Evolutionary conservation across 2,329 filamentous ascomycete species (phyloP).

Genomic region (Scedosporium aurantiacum): DNA sequence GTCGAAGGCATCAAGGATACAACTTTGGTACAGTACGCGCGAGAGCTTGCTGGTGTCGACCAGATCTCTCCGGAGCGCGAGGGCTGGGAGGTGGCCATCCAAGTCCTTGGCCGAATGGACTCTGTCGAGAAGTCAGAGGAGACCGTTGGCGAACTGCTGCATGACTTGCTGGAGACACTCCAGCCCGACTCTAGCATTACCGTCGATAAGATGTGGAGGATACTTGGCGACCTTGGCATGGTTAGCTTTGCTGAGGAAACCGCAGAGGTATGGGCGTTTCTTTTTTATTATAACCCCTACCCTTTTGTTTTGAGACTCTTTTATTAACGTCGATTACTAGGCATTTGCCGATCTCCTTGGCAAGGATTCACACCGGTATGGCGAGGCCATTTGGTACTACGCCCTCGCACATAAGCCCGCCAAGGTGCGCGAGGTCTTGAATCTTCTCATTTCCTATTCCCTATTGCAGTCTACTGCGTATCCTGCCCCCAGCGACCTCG

Average conservation of each 20-base stretch:
- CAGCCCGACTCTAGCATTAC: conserved; percentile 57
- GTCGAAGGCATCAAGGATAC: conserved; percentile 64
- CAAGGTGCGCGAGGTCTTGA: conserved; percentile 77
- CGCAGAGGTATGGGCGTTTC: conserved; percentile 55
- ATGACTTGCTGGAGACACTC: conserved; percentile 48
- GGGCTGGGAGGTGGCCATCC: conserved; percentile 84
- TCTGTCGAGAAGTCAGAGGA: conserved; percentile 59
- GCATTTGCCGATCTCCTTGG: conserved; percentile 73
- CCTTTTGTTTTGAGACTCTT: not conserved
- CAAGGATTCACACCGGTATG: conserved; percentile 64
- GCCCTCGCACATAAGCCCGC: conserved; percentile 67
- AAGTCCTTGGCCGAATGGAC: conserved; percentile 72
- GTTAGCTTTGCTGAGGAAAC: conserved; percentile 67
- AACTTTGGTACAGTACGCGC: conserved; percentile 66
- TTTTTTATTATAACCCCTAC: not conserved
- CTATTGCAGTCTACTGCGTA: conserved; percentile 76
- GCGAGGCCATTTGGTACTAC: conserved; percentile 82
- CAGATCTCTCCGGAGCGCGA: conserved; percentile 41
- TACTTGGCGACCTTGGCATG: conserved; percentile 71
- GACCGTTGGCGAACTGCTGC: conserved; percentile 62
- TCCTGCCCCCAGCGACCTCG: conserved; percentile 60
- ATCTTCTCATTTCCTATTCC: conserved; percentile 78
- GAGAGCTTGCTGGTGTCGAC: conserved; percentile 48
- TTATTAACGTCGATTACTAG: conserved; percentile 32
- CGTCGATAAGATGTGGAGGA: conserved; percentile 70